Base-by-base conservation (phyloP, 2,329 filamentous ascomycete genomes). In the Colletotrichum higginsianum region DNA sequence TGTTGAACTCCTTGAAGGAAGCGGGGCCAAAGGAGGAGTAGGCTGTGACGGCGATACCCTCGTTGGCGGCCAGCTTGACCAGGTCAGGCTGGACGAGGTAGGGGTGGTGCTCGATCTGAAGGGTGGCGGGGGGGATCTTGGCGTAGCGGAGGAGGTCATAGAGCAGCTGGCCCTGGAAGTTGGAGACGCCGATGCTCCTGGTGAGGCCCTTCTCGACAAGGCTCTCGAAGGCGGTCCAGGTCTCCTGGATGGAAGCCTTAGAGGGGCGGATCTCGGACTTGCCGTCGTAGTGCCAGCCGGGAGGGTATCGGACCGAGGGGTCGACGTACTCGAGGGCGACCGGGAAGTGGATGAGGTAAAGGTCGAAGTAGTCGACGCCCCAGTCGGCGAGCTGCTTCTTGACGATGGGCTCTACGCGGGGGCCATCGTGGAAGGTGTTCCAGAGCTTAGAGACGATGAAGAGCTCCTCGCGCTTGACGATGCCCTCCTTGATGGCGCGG, bases 371-470 rank as follows among this genome's bases (percentile, higher is more conserved):
- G 78, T 95, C 94, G 73, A 97, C 81, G 74, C 92, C 91, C 91
- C 93, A 96, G 86, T 96, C 93, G 75, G 90, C 88, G 73, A 95
- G 90, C 84, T 95, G 93, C 79, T 91, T 92, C 82, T 90, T 90
- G 82, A 86, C 88, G 79, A 96, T 94, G 70, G 91, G 91, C 83
- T 92, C 90, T 74, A 96, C 93, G 77, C 89, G 88, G 76, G 96
- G 91, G 77, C 87, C 87, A 78, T 96, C 92, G 86, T 97, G 94
- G 89, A 95, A 97, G 75, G 91, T 92, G 86, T 96, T 95, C 94
- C 95, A 97, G 70, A 98, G 92, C 87, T 97, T 98, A 83, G 92
- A 94, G 75, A 95, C 93, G 80, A 98, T 91, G 89, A 97, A 97
- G 80, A 97, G 92, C 30, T 98, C 94, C 83, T 93, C 90, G 72